Evolutionary conservation across 805 yeast genomes (phyloP), one percentile per base, ranked within the genome.

Genomic region (Wickerhamiella alocasiicola): DNA sequence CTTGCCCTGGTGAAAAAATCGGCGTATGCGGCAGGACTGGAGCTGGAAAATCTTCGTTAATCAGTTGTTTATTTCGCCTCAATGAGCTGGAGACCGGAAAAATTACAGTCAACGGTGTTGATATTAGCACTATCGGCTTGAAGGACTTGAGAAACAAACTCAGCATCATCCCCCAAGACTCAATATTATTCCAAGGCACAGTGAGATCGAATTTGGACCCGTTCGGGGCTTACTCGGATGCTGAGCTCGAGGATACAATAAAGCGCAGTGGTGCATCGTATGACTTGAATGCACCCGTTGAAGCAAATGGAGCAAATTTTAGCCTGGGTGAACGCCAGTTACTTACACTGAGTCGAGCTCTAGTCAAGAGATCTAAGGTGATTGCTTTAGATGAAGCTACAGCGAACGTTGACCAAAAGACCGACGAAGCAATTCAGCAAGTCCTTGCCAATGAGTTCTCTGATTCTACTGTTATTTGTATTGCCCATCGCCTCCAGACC

Each of bases 11-110:
- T 16, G 83, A 82, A 56, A 81, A 79, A 53, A 70, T 83, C 49
- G 94, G 94, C 36, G 76, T 83, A 42, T 81, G 91, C 64, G 94
- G 94, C 34, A 70, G 94, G 55, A 83, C 94, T 0, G 94, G 94
- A 51, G 93, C 94, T 3, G 94, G 94, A 37, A 81, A 81, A 56
- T 74, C 82, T 11, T 73, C 87, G 1, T 73, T 81, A 37, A n/a
- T n/a, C n/a, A n/a, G n/a, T n/a, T n/a, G n/a, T n/a, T n/a, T n/a
- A n/a, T 81, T 77, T 59, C 66, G 93, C 47, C 61, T 81, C 27
- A 63, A 70, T 35, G 93, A 82, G 52, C 58, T 77, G 25, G 59
- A 61, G 13, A 55, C 62, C 9, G 80, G 81, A 7, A 45, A 49
- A 9, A 72, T 83, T 36, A 41, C 50, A 2, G 76, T 83, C 51